A percentile compares a stretch with the other conserved stretches of the same genome.
Evolutionary conservation across 768 basidiomycete species (phyloP).

Genomic region (Termitomyces sp.): DNA sequence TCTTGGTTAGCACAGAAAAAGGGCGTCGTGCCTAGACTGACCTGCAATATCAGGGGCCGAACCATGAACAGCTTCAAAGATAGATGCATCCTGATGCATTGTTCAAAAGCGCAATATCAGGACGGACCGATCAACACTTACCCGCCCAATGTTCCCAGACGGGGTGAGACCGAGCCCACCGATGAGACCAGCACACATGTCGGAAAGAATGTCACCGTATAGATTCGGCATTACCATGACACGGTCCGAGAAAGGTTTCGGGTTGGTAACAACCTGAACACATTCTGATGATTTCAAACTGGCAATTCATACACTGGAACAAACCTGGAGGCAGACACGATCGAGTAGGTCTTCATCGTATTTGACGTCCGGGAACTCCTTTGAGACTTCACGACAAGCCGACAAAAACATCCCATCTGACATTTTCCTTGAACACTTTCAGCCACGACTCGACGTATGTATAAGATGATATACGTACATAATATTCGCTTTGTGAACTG

Average conservation of each 20-base stretch:
- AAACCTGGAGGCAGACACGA: slow-evolving; percentile 88
- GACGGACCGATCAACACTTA: slow-evolving; percentile 35
- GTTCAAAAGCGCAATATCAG: slow-evolving; percentile 9
- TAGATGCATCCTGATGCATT: slow-evolving; percentile 81
- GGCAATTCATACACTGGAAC: slow-evolving; percentile 10
- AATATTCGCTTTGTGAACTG: slow-evolving; percentile 99
- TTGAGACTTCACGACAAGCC: slow-evolving; percentile 93
- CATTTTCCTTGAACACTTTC: slow-evolving; percentile 78
- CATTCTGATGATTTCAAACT: not conserved
- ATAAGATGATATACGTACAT: slow-evolving; percentile 60
- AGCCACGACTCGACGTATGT: slow-evolving; percentile 6
- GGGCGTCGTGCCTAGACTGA: slow-evolving; percentile 24
- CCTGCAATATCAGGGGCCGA: slow-evolving; percentile 99
- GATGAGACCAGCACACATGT: slow-evolving; percentile 98
- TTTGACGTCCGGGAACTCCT: slow-evolving; percentile 88
- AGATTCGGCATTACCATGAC: slow-evolving; percentile 99
- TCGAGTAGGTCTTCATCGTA: slow-evolving; percentile 98
- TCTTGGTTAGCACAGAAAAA: not conserved
- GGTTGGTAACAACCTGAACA: slow-evolving; percentile 83
- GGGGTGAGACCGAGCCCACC: slow-evolving; percentile 97
- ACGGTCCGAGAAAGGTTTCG: slow-evolving; percentile 87
- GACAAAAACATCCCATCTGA: slow-evolving; percentile 99
- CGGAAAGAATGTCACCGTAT: slow-evolving; percentile 92
- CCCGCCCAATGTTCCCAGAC: slow-evolving; percentile 95
- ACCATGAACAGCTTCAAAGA: slow-evolving; percentile 99